These are phyloP conservation scores for Penicillium sp. DNA, from an alignment of 2,329 filamentous ascomycete species.

Conservation along the genomic window DNA sequence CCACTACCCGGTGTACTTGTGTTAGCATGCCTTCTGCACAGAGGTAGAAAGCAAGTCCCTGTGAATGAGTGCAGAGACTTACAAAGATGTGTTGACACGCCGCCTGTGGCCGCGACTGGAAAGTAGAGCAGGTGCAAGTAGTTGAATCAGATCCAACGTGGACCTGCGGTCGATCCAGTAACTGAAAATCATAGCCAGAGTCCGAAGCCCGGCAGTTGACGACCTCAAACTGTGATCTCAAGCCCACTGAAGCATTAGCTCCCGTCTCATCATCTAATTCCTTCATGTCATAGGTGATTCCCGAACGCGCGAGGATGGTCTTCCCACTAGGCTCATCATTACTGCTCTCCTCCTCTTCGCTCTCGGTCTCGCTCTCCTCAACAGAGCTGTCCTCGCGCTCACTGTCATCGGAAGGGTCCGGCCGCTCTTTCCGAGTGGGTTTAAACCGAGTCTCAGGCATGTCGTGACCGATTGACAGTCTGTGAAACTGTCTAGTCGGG, in stretches of 20 bases:
- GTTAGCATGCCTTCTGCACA: conserved; percentile 1
- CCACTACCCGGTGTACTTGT: conserved; percentile 33
- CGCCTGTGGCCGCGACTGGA: conserved; percentile 26
- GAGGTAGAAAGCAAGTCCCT: not conserved
- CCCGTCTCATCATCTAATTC: conserved; percentile 31
- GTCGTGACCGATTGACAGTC: conserved; percentile 39
- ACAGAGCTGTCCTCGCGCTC: conserved; percentile 16
- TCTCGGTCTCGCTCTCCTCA: conserved; percentile 12
- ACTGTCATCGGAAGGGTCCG: conserved; percentile 17
- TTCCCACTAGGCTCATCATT: conserved; percentile 20
- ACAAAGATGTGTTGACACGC: conserved; percentile 47
- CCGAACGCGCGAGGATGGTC: conserved; percentile 31
- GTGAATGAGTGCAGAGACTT: conserved; percentile 20
- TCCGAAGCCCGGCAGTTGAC: conserved; percentile 32
- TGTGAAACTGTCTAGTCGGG: conserved; percentile 40
- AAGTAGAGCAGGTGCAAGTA: conserved; percentile 40
- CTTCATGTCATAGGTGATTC: conserved; percentile 37
- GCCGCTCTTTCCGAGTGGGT: conserved; percentile 21
- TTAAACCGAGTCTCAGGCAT: conserved; percentile 34
- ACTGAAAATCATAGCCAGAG: conserved; percentile 38
- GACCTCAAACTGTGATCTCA: conserved; percentile 36
- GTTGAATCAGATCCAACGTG: conserved; percentile 30
- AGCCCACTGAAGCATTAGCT: conserved; percentile 35
- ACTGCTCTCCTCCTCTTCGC: conserved; percentile 17
- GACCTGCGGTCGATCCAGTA: conserved; percentile 37